These are phyloP conservation scores for Botrytis fragariae DNA, from an alignment of 2,329 filamentous ascomycete genomes.

Conservation along the genomic window DNA sequence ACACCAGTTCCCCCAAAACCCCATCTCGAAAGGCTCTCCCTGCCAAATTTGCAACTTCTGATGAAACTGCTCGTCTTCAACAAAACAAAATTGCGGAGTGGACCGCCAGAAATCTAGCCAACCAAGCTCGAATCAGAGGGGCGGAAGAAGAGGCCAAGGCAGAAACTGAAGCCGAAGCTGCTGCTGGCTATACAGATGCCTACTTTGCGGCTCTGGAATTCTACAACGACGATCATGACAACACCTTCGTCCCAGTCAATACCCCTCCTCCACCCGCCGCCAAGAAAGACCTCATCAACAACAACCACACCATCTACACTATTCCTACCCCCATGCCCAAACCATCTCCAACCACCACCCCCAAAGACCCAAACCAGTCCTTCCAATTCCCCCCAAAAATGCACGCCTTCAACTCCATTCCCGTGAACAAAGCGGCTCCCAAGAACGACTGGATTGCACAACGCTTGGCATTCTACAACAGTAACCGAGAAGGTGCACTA, in stretches of 20 bases:
- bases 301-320: background rate
- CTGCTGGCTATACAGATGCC: background rate
- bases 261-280: background rate
- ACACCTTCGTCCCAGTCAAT: background rate
- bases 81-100: background rate
- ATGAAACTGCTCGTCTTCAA: background rate
- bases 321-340: too few species aligned
- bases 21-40: background rate
- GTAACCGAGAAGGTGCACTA: background rate
- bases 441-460: background rate
- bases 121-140: background rate
- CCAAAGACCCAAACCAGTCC: fast-evolving
- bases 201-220: background rate
- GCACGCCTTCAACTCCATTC: background rate
- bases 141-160: background rate
- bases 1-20: background rate
- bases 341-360: background rate
- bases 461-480: background rate
- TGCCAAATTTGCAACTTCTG: background rate
- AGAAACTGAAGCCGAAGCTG: background rate
- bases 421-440: background rate
- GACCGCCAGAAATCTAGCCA: background rate
- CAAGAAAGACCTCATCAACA: background rate
- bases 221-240: background rate
- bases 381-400: background rate